Evolutionary conservation across 345 rosid species (phyloP), one percentile per base, ranked within the genome.

Genomic region (Adansonia digitata): DNA sequence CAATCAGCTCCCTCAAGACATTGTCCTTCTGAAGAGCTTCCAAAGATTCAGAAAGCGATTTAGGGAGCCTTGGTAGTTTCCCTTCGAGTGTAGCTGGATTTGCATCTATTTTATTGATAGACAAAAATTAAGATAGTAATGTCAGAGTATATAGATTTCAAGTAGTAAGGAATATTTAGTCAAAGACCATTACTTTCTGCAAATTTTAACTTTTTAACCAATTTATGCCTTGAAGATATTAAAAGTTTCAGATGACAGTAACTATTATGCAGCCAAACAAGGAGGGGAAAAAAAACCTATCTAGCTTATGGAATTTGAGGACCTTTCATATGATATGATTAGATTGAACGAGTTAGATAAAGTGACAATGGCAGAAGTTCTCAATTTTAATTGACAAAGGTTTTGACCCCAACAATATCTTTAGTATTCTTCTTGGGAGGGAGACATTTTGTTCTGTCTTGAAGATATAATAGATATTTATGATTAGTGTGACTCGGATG

Each of bases 51-150:
- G 85, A 76, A 26, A 95, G 96, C 40, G 93, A 81, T 53, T 13
- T 7, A n/a, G 99, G 99, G 76, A 95, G 84, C 56, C 98, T 87
- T n/a, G 71, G 74, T 73, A 90, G 72, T 66, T 85, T 79, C 11
- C 83, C 88, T 61, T 81, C 86, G 7, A 86, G 85, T 76, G 73
- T 78, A 7, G 86, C 80, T 4, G 98, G 99, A 74, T 95, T 88
- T 80, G 55, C 74, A 77, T 85, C 98, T 93, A 88, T 76, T 78
- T 31, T 65, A 69, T 73, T 13, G 51, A 70, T 15, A 48, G 42
- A 63, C 22, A 43, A 5, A 31, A 71, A 60, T 20, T 12, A 7
- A 67, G 11, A 60, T 55, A 46, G 24, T 42, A 53, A 45, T n/a
- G 42, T 8, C 39, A 63, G 15, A 7, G 4, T 34, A 62, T 34